Conservation (phyloP, 768 basidiomycete genomes). For the Multifurca ochricompacta region DNA sequence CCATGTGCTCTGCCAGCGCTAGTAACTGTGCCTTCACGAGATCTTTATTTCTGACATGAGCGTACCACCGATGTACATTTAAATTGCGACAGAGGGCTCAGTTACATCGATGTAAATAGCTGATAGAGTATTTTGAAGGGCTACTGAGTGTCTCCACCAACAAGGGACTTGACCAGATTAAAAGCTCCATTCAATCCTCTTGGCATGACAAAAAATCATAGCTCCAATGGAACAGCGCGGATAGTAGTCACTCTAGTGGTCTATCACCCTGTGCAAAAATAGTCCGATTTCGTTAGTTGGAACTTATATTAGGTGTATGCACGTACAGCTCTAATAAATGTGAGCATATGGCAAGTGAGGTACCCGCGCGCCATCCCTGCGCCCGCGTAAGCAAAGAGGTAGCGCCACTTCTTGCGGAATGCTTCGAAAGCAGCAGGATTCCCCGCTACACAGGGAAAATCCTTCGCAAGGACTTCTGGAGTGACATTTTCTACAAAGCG, state of each 20-base stretch:
- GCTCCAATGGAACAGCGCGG: too few species aligned
- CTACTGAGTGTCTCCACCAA: background rate
- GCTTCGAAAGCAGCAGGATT: conserved; percentile 49
- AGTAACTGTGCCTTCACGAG: too few species aligned
- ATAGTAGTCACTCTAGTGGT: background rate
- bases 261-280: background rate
- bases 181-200: too few species aligned
- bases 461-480: conserved; percentile 45
- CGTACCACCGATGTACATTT: too few species aligned
- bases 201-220: too few species aligned
- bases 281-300: background rate
- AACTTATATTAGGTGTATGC: too few species aligned
- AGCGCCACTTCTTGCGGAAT: conserved; percentile 74
- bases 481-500: conserved; percentile 38
- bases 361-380: conserved; percentile 74
- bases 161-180: too few species aligned
- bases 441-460: conserved; percentile 46
- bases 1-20: too few species aligned
- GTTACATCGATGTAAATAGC: too few species aligned
- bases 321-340: conserved; percentile 53
- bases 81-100: too few species aligned
- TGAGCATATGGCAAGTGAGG: conserved; percentile 70
- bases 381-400: conserved; percentile 69
- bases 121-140: too few species aligned
- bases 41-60: too few species aligned